Evolutionary conservation across 305 asterid genomes (phyloP).

Genomic region (Solanum hybrid): DNA sequence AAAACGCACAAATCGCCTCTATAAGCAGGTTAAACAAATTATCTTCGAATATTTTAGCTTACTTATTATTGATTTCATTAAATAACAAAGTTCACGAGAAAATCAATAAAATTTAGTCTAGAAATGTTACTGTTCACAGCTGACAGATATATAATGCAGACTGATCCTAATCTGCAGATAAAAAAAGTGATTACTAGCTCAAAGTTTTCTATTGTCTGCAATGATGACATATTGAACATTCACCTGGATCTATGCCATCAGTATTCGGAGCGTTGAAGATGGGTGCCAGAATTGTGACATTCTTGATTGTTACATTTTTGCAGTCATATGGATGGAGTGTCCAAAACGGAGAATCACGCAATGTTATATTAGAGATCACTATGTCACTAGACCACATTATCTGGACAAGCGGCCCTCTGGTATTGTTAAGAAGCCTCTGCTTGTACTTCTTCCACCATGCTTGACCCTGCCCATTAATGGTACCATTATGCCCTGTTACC

Average conservation of each 20-base stretch:
- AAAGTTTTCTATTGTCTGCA: neutral
- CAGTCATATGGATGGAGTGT: constrained; percentile 78
- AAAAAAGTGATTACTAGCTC: neutral
- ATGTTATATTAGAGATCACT: constrained; percentile 45
- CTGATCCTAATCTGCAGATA: neutral
- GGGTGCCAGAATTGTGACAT: constrained; percentile 60
- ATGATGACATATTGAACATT: neutral
- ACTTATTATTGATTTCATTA: neutral
- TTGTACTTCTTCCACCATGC: constrained; percentile 70
- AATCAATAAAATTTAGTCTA: neutral
- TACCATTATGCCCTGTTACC: constrained; percentile 69
- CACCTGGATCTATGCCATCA: constrained; percentile 82
- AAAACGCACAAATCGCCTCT: neutral
- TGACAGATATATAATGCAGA: neutral
- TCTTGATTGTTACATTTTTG: constrained; percentile 51
- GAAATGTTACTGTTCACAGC: neutral
- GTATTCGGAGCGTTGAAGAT: constrained; percentile 57
- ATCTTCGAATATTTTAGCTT: neutral
- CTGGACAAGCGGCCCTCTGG: constrained; percentile 84
- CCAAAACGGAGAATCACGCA: constrained; percentile 74
- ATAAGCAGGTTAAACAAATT: neutral
- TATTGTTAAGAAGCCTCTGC: constrained; percentile 57
- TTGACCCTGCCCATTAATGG: constrained; percentile 69
- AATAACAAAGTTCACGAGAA: neutral
- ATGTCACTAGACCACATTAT: constrained; percentile 73